These are phyloP conservation scores for Aspergillus sp. DNA, from an alignment of 2,329 filamentous ascomycete genomes.

Conservation along the genomic window DNA sequence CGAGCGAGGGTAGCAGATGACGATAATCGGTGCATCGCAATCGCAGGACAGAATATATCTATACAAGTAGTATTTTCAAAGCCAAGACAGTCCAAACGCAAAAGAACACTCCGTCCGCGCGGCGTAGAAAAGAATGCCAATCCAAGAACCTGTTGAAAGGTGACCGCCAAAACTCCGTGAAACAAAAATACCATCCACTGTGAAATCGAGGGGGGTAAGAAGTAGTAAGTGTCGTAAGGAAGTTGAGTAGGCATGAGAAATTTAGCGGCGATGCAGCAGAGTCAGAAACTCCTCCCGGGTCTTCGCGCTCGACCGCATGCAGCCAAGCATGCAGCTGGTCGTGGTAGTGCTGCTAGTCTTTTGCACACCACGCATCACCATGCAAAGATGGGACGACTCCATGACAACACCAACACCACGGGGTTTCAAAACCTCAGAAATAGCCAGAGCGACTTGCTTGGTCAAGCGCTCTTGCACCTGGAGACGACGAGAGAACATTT, in stretches of 20 bases:
- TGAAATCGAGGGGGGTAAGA: slow-evolving; percentile 25
- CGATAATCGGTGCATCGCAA: background rate
- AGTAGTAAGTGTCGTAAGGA: slow-evolving; percentile 20
- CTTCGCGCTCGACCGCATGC: slow-evolving; percentile 89
- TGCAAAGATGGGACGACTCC: slow-evolving; percentile 95
- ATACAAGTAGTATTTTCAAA: slow-evolving; percentile 9
- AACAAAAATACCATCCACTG: slow-evolving; percentile 31
- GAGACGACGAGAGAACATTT: slow-evolving; percentile 91
- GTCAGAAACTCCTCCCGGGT: slow-evolving; percentile 95
- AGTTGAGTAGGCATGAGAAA: slow-evolving; percentile 10
- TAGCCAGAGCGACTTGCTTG: slow-evolving; percentile 90
- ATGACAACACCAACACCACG: slow-evolving; percentile 96
- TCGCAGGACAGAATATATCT: background rate
- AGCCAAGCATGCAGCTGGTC: slow-evolving; percentile 96
- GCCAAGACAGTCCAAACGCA: background rate
- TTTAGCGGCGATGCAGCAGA: slow-evolving; percentile 62
- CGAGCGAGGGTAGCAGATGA: background rate
- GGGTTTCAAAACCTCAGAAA: slow-evolving; percentile 89
- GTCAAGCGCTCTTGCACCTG: slow-evolving; percentile 97
- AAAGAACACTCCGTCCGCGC: background rate
- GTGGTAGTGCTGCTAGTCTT: slow-evolving; percentile 86
- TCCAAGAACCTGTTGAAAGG: slow-evolving; percentile 45
- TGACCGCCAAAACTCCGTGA: slow-evolving; percentile 40
- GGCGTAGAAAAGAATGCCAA: slow-evolving; percentile 21
- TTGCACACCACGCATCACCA: slow-evolving; percentile 98